A percentile compares a stretch with the other conserved stretches of the same genome.
Evolutionary conservation across 495 filamentous ascomycete genomes (phyloP).

Genomic region (Pyrenula massariospora): DNA sequence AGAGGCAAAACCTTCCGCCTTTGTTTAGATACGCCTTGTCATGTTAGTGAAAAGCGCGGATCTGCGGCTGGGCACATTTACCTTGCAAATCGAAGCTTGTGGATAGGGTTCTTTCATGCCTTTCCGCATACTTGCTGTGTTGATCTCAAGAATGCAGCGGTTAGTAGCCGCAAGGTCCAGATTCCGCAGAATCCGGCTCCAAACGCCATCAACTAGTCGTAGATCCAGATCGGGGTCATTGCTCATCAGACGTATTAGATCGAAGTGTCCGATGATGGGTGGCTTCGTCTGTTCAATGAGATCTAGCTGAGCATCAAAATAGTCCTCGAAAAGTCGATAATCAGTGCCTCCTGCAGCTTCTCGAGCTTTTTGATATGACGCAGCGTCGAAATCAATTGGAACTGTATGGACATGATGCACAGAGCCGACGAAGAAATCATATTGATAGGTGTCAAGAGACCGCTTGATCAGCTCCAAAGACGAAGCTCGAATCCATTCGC

Average conservation of each 20-base stretch:
- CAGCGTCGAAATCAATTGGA: constrained; percentile 77
- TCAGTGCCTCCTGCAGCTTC: constrained; percentile 49
- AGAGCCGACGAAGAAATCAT: constrained; percentile 86
- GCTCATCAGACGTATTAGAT: constrained; percentile 74
- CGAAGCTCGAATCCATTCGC: constrained; percentile 72
- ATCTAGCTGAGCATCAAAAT: constrained; percentile 75
- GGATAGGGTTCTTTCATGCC: constrained; percentile 88
- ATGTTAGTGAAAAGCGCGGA: constrained; percentile 2
- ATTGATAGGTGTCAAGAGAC: constrained; percentile 45
- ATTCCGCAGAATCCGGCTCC: constrained; percentile 64
- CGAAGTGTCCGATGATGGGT: constrained; percentile 83
- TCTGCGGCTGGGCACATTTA: constrained; percentile 21
- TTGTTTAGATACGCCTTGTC: constrained; percentile 44
- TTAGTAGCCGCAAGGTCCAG: constrained; percentile 56
- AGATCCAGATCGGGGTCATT: constrained; percentile 51
- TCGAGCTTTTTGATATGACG: constrained; percentile 54
- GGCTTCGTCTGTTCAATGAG: constrained; percentile 70
- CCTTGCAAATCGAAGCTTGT: constrained; percentile 63
- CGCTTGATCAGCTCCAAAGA: constrained; percentile 44
- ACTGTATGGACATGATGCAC: constrained; percentile 77
- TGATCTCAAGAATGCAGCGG: constrained; percentile 78
- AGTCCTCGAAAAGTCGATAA: constrained; percentile 59
- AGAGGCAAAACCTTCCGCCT: constrained; percentile 75
- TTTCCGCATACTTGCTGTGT: constrained; percentile 76
- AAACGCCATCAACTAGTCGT: constrained; percentile 44